Percentiles rank a stretch among this genome's conserved stretches.
phyloP scores from a whole-genome alignment of 345 rosid genomes.

The Durio zibethinus region DNA sequence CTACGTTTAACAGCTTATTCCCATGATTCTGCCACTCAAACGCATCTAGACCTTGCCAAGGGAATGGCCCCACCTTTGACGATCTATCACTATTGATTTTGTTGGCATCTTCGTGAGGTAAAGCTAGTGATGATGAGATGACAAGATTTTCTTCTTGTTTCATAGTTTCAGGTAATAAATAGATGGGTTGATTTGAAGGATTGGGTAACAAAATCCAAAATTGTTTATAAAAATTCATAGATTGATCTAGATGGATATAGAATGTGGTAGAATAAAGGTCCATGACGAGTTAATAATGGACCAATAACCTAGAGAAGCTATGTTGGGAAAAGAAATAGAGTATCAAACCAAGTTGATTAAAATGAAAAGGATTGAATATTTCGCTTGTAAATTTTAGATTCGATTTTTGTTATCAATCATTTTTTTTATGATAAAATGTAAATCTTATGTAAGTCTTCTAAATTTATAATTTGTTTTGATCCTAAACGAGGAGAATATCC shows the following conservation, averaged over 20 bases:
- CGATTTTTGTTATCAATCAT: no score
- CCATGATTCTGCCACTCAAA: not conserved
- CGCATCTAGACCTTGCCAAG: not conserved
- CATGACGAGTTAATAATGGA: not conserved
- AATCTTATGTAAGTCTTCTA: no score
- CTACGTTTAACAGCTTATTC: conserved; percentile 6
- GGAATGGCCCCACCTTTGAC: not conserved
- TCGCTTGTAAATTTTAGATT: no score
- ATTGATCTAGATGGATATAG: no score
- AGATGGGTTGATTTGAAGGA: not conserved
- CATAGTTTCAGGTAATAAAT: not conserved
- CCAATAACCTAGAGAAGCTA: no score
- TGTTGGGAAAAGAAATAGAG: not conserved
- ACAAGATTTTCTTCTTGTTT: not conserved
- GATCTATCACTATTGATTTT: not conserved
- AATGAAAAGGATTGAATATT: no score
- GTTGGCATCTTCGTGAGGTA: not conserved
- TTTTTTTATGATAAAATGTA: no score
- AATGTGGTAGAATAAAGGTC: no score
- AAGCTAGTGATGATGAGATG: not conserved
- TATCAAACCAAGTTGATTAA: no score
- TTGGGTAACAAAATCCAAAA: not conserved
- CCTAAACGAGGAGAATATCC: no score
- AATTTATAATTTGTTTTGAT: no score
- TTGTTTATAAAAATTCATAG: not conserved